Conservation (phyloP, 1,284 basidiomycete genomes). For the Trichosporon asahii region DNA sequence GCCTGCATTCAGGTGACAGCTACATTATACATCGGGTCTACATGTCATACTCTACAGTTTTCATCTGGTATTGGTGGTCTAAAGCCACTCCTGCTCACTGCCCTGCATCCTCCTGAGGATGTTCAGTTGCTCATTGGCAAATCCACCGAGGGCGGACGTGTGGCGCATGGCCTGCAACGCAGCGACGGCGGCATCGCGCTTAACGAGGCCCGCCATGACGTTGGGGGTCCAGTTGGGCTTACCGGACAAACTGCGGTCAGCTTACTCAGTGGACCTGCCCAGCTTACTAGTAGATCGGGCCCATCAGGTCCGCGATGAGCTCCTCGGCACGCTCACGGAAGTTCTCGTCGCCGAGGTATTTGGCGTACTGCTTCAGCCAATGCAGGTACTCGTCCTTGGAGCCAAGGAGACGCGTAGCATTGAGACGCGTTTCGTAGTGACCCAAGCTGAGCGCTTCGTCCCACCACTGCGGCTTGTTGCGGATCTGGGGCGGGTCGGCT, state of each 20-base stretch:
- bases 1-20: too few relatives aligned
- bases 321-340: conserved; percentile 82
- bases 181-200: conserved; percentile 24
- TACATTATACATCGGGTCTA: conserved; percentile 1
- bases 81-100: conserved; percentile 16
- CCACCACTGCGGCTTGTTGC: conserved; percentile 65
- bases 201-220: conserved; percentile 16
- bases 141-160: conserved; percentile 13
- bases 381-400: conserved; percentile 78
- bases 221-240: conserved; percentile 16
- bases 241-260: conserved; percentile 14
- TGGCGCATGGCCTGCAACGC: conserved; percentile 15
- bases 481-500: conserved; percentile 37
- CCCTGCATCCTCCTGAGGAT: conserved; percentile 17
- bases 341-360: conserved; percentile 77
- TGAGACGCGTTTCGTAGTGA: conserved; percentile 75
- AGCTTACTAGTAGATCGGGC: conserved; percentile 75
- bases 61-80: neutral
- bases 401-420: conserved; percentile 66
- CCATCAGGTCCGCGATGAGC: conserved; percentile 77
- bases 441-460: conserved; percentile 70
- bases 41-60: conserved; percentile 6
- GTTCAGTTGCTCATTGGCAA: conserved; percentile 16
- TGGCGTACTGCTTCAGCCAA: conserved; percentile 69
- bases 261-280: neutral